A percentile compares a stretch with the other conserved stretches of the same genome.
These are phyloP conservation scores for Hypoxylon crocopeplum DNA, from an alignment of 495 filamentous ascomycete genomes.

Conservation along the genomic window DNA sequence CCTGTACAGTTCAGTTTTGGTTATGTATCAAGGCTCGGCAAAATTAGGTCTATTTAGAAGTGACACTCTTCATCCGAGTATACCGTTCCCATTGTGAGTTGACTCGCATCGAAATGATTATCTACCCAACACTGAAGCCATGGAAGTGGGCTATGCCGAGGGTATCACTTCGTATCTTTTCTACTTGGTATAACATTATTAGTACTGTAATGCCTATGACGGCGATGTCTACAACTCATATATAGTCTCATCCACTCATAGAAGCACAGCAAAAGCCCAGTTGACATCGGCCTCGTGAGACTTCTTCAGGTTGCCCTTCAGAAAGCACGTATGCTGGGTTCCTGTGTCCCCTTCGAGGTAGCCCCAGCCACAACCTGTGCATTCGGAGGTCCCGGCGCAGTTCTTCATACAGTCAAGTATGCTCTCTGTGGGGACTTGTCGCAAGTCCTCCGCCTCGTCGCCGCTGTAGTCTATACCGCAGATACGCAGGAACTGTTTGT, in stretches of 20 bases:
- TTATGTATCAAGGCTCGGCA: not conserved
- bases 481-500: slow-evolving; percentile 50
- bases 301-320: slow-evolving; percentile 49
- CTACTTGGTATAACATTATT: too few species aligned
- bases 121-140: not conserved
- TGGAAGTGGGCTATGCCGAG: not conserved
- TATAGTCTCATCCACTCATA: too few species aligned
- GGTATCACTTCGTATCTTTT: too few species aligned
- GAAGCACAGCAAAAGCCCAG: slow-evolving; percentile 53
- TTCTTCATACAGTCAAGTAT: slow-evolving; percentile 54
- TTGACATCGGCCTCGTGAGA: slow-evolving; percentile 43
- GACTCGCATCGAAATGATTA: too few species aligned
- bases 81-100: too few species aligned
- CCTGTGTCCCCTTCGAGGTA: slow-evolving; percentile 47
- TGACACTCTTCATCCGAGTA: not conserved
- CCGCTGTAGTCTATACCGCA: slow-evolving; percentile 54
- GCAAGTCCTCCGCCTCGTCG: slow-evolving; percentile 46
- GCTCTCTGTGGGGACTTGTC: slow-evolving; percentile 45
- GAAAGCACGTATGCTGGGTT: slow-evolving; percentile 48
- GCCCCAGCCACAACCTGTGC: slow-evolving; percentile 54
- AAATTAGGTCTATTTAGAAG: not conserved
- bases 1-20: not conserved
- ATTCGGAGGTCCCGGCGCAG: slow-evolving; percentile 49
- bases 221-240: too few species aligned
- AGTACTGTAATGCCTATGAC: too few species aligned